phyloP scores from a whole-genome alignment of 2,329 filamentous ascomycete genomes.

The Pseudodiploospora longispora region DNA sequence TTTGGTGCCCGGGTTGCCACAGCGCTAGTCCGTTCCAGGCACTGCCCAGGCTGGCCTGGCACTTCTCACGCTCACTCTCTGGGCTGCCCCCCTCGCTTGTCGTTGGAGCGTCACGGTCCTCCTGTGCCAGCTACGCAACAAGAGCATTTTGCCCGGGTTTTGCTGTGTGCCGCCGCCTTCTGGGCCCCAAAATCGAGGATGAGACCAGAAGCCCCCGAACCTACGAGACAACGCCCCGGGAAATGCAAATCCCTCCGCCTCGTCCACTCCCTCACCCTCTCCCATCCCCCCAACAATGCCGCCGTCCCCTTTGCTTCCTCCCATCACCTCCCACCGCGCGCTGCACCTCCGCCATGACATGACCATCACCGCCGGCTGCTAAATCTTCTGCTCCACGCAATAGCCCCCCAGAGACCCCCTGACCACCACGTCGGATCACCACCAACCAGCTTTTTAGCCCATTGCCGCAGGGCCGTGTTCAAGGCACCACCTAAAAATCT shows the following conservation, averaged over 20 bases:
- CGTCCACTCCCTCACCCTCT: conserved; percentile 12
- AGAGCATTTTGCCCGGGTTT: conserved; percentile 14
- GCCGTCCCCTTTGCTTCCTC: conserved; percentile 11
- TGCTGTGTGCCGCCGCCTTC: conserved; percentile 32
- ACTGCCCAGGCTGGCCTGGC: conserved; percentile 7
- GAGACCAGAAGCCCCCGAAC: conserved; percentile 31
- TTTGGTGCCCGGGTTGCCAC: not conserved
- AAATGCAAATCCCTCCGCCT: conserved; percentile 22
- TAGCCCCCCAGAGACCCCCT: conserved; percentile 9
- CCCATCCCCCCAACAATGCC: conserved; percentile 15
- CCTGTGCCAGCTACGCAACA: conserved; percentile 9
- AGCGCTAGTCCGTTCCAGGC: conserved; percentile 3
- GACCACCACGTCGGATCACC: conserved; percentile 17
- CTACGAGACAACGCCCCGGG: conserved; percentile 28
- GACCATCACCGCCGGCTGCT: conserved; percentile 9
- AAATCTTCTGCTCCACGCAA: conserved; percentile 14
- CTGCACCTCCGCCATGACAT: conserved; percentile 11
- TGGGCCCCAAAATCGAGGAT: conserved; percentile 31
- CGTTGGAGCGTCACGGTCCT: conserved; percentile 18
- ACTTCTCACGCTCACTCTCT: conserved; percentile 6
- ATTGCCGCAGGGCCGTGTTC: conserved; percentile 8
- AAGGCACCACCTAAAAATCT: conserved; percentile 9
- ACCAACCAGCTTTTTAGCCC: conserved; percentile 12
- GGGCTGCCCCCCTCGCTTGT: conserved; percentile 10
- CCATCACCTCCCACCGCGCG: conserved; percentile 9